Conservation (phyloP, 108 stramenopile species). For the Discostella pseudostelligera region DNA sequence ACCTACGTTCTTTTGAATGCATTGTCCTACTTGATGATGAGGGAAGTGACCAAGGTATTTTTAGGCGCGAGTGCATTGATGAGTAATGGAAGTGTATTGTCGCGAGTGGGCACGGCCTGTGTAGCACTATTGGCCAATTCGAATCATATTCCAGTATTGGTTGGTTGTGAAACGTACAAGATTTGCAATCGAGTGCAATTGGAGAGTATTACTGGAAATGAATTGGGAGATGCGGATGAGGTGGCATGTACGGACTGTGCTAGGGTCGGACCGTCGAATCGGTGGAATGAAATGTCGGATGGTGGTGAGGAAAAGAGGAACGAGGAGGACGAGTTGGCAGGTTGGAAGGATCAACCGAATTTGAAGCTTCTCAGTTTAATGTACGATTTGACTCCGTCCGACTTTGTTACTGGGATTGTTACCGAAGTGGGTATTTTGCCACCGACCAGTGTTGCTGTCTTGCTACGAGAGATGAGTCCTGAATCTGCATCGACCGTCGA, state of each 20-base stretch:
- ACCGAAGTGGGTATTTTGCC: slow-evolving; percentile 91
- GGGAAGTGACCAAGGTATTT: slow-evolving; percentile 94
- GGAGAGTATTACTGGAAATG: slow-evolving; percentile 94
- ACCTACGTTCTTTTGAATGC: slow-evolving; percentile 90
- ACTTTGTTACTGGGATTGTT: slow-evolving; percentile 93
- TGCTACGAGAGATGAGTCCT: slow-evolving; percentile 95
- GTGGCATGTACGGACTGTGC: slow-evolving; percentile 50
- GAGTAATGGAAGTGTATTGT: slow-evolving; percentile 92
- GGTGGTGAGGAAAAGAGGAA: slow-evolving; percentile 28
- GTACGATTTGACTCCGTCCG: slow-evolving; percentile 96
- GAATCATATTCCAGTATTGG: slow-evolving; percentile 90
- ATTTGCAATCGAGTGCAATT: slow-evolving; percentile 96
- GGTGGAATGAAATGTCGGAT: slow-evolving; percentile 9
- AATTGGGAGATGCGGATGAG: slow-evolving; percentile 91
- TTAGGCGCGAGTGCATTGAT: slow-evolving; percentile 96
- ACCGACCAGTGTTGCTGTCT: slow-evolving; percentile 88
- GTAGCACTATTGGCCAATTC: slow-evolving; percentile 91
- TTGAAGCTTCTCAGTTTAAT: slow-evolving; percentile 85
- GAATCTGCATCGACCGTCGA: slow-evolving; percentile 42
- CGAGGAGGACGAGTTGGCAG: slow-evolving; percentile 40
- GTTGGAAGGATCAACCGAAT: slow-evolving; percentile 49
- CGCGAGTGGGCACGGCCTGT: slow-evolving; percentile 91
- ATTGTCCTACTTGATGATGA: slow-evolving; percentile 91
- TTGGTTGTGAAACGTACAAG: slow-evolving; percentile 99
- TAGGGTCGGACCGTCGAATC: slow-evolving; percentile 39